A percentile compares a stretch with the other conserved stretches of the same genome.
Evolutionary conservation across 1,139 yeast species (phyloP).

Genomic region (Lodderomyces margitis): DNA sequence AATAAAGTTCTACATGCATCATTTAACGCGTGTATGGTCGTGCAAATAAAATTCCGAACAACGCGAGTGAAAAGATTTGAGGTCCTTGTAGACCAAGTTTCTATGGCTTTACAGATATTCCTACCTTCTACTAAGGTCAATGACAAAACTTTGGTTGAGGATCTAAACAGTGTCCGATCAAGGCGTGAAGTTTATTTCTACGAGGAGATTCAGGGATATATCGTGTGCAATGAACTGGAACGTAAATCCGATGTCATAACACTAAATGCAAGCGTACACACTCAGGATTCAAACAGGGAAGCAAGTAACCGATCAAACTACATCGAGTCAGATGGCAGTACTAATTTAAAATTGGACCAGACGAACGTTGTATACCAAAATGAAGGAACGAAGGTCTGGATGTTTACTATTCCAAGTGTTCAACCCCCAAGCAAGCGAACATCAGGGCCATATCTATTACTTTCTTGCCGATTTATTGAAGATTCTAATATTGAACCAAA

Average conservation of each 20-base stretch:
- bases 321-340: background rate
- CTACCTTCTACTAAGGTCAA: conserved; percentile 10
- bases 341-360: background rate
- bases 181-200: conserved; percentile 32
- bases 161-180: conserved; percentile 1
- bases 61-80: background rate
- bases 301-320: conserved; percentile 10
- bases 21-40: too few relatives aligned
- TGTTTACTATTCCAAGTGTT: conserved; percentile 31
- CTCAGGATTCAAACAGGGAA: conserved; percentile 20
- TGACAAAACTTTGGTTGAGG: conserved; percentile 3
- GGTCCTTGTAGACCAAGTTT: background rate
- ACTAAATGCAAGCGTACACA: conserved; percentile 29
- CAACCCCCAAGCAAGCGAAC: conserved; percentile 36
- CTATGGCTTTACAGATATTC: conserved; percentile 13
- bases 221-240: conserved; percentile 18
- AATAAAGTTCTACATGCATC: too few relatives aligned
- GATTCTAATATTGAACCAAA: conserved; percentile 1
- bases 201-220: conserved; percentile 36
- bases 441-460: conserved; percentile 27
- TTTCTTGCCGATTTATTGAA: conserved; percentile 25
- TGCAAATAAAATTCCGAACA: too few relatives aligned
- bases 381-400: conserved; percentile 26
- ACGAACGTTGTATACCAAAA: conserved; percentile 8
- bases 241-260: conserved; percentile 15